Base-by-base conservation (phyloP, 257 asterid species). In the Nemophila menziesii region DNA sequence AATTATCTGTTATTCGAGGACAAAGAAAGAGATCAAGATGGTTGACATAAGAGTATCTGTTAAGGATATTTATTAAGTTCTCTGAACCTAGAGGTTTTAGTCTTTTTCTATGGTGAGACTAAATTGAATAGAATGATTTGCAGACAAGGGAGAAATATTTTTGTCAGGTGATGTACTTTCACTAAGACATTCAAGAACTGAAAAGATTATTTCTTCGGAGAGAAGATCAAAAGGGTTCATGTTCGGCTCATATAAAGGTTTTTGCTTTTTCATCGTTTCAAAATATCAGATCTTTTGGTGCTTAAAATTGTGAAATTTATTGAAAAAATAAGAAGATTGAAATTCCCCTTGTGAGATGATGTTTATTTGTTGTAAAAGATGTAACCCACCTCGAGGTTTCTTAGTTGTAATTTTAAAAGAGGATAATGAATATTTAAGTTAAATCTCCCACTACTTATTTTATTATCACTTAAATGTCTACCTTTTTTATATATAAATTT, bases 121-220 rank as follows among this genome's bases (percentile, higher is more conserved):
- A 95, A 38, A 71, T 46, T n/a, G 61, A 44, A 41, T 73, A 54
- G 48, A 87, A 80, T 4, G 92, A 72, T 20, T 65, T 72, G 60
- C 84, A 75, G 44, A 78, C 97, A 2, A 80, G 84, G 13, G 97
- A 83, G 46, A 87, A 83, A 1, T 92, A 70, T 54, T 87, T 87
- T 38, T 75, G 41, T 83, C 95, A 15, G 64, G 49, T 36, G 92
- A 85, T 80, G 74, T 29, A 13, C 12, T 54, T 8, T 70, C 95
- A 16, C 51, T 48, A 33, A 87, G 77, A 60, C 59, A 65, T 62
- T 83, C 93, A 11, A 87, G 84, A 54, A 87, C 11, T 46, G 56
- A 60, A 59, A 73, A 87, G 13, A 80, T 69, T 0, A 87, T 67
- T 46, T 87, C 95, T 46, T 80, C 92, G 0, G 83, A 65, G 23